Evolutionary conservation across 2,329 filamentous ascomycete species (phyloP).

Genomic region (Xylaria digitata): DNA sequence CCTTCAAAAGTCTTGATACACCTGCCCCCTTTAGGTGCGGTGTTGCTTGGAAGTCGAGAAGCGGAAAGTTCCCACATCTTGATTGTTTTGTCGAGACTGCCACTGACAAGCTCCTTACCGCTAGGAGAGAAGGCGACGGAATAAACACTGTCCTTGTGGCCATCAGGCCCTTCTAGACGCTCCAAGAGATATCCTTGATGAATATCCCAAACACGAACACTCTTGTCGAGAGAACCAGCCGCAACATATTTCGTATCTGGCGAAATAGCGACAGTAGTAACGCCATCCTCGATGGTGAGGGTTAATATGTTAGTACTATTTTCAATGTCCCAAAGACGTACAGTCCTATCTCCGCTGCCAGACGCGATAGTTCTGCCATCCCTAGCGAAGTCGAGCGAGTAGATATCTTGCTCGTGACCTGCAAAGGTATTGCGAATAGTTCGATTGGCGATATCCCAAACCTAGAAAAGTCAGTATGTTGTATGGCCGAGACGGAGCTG

Average conservation of each 20-base stretch:
- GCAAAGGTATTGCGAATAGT: slow-evolving; percentile 91
- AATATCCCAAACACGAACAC: slow-evolving; percentile 96
- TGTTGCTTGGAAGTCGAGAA: slow-evolving; percentile 70
- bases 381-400: slow-evolving; percentile 92
- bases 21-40: slow-evolving; percentile 83
- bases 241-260: slow-evolving; percentile 94
- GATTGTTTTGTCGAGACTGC: slow-evolving; percentile 96
- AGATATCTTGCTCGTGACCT: slow-evolving; percentile 99
- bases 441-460: slow-evolving; percentile 90
- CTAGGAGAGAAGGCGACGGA: slow-evolving; percentile 95
- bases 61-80: slow-evolving; percentile 97
- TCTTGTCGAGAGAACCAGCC: slow-evolving; percentile 96
- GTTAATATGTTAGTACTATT: slow-evolving; percentile 83
- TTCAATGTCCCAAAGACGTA: slow-evolving; percentile 96
- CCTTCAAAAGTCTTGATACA: slow-evolving; percentile 98
- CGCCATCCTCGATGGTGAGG: slow-evolving; percentile 93
- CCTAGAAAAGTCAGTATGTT: slow-evolving; percentile 60
- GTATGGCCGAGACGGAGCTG: background rate
- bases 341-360: slow-evolving; percentile 92
- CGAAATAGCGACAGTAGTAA: slow-evolving; percentile 97
- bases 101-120: slow-evolving; percentile 91
- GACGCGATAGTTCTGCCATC: slow-evolving; percentile 96
- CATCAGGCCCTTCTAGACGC: slow-evolving; percentile 89
- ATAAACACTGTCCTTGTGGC: slow-evolving; percentile 97
- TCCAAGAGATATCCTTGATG: slow-evolving; percentile 87